Evolutionary conservation across 495 filamentous ascomycete species (phyloP), one percentile per base, ranked within the genome.

Genomic region (Apiosordaria backusii): DNA sequence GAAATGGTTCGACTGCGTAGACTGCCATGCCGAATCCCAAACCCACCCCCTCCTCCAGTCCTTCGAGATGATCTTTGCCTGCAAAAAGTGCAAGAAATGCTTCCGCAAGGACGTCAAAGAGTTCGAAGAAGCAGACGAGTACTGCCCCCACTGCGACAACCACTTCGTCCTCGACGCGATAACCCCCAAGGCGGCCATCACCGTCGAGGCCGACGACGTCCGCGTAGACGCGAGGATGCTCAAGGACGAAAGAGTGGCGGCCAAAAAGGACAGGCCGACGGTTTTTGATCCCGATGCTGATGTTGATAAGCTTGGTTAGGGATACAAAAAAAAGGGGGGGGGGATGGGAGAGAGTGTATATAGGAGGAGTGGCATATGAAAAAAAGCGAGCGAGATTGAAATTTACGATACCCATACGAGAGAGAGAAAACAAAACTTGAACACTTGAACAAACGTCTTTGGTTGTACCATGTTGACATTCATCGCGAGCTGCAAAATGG

Each of bases 121-220:
- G 75, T 97, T 97, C 73, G 95, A 99, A 71, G 96, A 97, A 69
- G 91, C 92, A 76, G 96, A 99, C 82, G 96, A 99, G 78, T 98
- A 96, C 81, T 98, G 95, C 80, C 96, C 95, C n/a, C 90, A 97
- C 80, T 99, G 95, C 82, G 95, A 99, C 77, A 99, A 99, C 77
- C 95, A 98, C 78, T 99, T 92, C 74, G 89, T 98, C 23, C 79
- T 98, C 65, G 93, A 97, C 19, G 95, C 95, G 24, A 74, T 89
- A 64, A 90, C 88, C 22, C 91, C 95, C 10, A 90, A 92, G 77
- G 83, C 92, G 9, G 82, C 87, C 40, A 77, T 99, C 61, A 83
- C 91, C 62, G 84, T 98, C 26, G 95, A 98, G 76, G 90, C 95
- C 50, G 94, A 93, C 54, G 95, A 99, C 79, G 90, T 86, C 3